Percentiles rank a stretch among this genome's conserved stretches.
phyloP scores from a whole-genome alignment of 129 eudicot species.

The Tanacetum coccineum region DNA sequence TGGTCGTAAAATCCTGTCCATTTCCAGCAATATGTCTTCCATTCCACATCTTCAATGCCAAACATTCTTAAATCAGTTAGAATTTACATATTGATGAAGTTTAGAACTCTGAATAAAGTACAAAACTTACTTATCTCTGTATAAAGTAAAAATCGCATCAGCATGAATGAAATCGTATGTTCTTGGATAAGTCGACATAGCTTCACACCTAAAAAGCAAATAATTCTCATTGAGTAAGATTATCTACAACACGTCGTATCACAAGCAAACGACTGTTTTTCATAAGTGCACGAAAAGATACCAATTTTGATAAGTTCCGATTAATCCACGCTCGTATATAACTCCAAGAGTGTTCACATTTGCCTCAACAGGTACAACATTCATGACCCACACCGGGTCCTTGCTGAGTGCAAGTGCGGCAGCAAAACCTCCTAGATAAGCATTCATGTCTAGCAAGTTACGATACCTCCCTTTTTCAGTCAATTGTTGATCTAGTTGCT shows the following conservation, averaged over 20 bases:
- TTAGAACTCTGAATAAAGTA: background rate
- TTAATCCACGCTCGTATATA: slow-evolving; percentile 72
- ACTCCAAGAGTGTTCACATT: slow-evolving; percentile 72
- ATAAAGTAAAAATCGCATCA: slow-evolving; percentile 63
- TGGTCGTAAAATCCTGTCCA: slow-evolving; percentile 79
- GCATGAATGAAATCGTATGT: slow-evolving; percentile 94
- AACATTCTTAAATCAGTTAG: background rate
- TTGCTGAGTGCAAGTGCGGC: slow-evolving; percentile 59
- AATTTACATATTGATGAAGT: background rate
- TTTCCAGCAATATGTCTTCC: slow-evolving; percentile 75
- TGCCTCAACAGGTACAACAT: slow-evolving; percentile 75
- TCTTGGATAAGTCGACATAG: slow-evolving; percentile 95
- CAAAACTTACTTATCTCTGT: slow-evolving; percentile 58
- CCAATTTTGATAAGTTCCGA: slow-evolving; percentile 98
- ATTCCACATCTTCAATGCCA: slow-evolving; percentile 53
- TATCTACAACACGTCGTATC: background rate
- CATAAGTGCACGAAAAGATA: slow-evolving; percentile 19
- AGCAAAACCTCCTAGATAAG: slow-evolving; percentile 90
- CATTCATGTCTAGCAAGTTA: slow-evolving; percentile 88
- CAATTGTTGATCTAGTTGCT: slow-evolving; percentile 55
- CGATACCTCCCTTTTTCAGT: slow-evolving; percentile 77
- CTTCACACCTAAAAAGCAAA: slow-evolving; percentile 71
- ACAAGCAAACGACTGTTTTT: background rate
- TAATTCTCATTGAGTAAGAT: background rate
- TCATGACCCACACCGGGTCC: slow-evolving; percentile 92